Base-by-base conservation (phyloP, 208 protist species). In the Porcisia hertigi region DNA sequence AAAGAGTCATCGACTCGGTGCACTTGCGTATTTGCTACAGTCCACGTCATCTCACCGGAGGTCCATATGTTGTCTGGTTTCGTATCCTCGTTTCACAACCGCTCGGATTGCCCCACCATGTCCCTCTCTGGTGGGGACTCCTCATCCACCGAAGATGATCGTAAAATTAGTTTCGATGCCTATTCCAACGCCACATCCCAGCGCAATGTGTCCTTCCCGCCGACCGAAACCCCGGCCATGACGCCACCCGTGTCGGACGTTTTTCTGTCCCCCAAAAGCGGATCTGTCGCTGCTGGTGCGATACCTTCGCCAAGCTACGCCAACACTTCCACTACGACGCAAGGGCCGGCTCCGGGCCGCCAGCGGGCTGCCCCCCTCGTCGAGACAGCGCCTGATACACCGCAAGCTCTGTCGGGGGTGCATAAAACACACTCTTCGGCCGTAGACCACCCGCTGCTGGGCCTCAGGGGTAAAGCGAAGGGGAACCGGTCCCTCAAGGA, bases 81-180 rank as follows among this genome's bases (percentile, higher is more conserved):
- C 3, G 30, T 62, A 54, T 80, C 87, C 7, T 80, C 87, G 7
- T 84, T 87, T n/a, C 65, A 80, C 75, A 89, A 82, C 73, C 88
- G 87, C 83, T 87, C 84, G 16, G 84, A 88, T 20, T 85, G 77
- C 62, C 39, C 55, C 18, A 76, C 67, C 0, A 65, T 66, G 1
- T 66, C 62, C 11, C 20, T 77, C 34, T 65, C 52, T 8, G 43
- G 39, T 20, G 47, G 23, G 18, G n/a, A n/a, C n/a, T 45, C 53
- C 49, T 63, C 55, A 18, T 52, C 45, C 55, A 72, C 60, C 71
- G 47, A 49, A 25, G 76, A 78, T 45, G 14, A 1, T 11, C 23
- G 47, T 53, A 71, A 77, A 1, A 41, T 45, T 25, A 34, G 34
- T 20, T 72, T 67, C 16, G 62, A 43, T 53, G 0, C 54, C 30